A percentile compares a stretch with the other conserved stretches of the same genome.
Conservation (phyloP, 768 basidiomycete genomes). For the Pleurotus sapidus region DNA sequence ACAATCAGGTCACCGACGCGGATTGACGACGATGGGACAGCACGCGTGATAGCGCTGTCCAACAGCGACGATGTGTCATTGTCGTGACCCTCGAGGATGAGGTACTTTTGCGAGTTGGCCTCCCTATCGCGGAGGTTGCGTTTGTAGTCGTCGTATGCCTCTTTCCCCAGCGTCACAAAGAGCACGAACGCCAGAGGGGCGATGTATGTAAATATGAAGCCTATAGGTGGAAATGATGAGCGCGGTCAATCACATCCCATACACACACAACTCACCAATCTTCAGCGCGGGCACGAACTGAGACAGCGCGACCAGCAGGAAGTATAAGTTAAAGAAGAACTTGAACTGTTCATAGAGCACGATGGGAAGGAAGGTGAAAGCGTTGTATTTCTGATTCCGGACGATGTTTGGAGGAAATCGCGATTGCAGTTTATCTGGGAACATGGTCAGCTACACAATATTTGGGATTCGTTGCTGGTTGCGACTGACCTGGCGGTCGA, state of each 20-base stretch:
- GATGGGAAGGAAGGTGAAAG: conserved; percentile 94
- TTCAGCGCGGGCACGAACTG: conserved; percentile 96
- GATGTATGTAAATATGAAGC: conserved; percentile 93
- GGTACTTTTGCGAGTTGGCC: conserved; percentile 92
- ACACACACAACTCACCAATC: conserved; percentile 62
- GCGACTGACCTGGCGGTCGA: conserved; percentile 56
- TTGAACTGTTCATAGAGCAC: conserved; percentile 99
- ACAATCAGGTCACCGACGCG: conserved; percentile 89
- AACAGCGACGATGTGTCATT: conserved; percentile 36
- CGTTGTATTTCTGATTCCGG: conserved; percentile 97
- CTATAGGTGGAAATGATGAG: conserved; percentile 32
- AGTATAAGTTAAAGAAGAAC: conserved; percentile 99
- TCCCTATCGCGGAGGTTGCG: conserved; percentile 89
- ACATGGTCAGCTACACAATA: conserved; percentile 5
- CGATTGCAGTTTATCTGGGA: conserved; percentile 65
- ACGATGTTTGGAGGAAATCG: conserved; percentile 86
- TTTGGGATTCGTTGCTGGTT: background rate
- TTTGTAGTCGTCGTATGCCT: conserved; percentile 98
- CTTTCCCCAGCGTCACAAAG: conserved; percentile 95
- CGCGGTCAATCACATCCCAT: background rate
- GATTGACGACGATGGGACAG: conserved; percentile 84
- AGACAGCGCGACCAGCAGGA: conserved; percentile 92
- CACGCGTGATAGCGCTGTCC: conserved; percentile 41
- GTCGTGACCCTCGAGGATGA: conserved; percentile 63
- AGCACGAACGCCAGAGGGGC: conserved; percentile 96